Percentiles rank a stretch among this genome's conserved stretches.
phyloP scores from a whole-genome alignment of 805 yeast genomes.

The Phaffomyces thermotolerans region DNA sequence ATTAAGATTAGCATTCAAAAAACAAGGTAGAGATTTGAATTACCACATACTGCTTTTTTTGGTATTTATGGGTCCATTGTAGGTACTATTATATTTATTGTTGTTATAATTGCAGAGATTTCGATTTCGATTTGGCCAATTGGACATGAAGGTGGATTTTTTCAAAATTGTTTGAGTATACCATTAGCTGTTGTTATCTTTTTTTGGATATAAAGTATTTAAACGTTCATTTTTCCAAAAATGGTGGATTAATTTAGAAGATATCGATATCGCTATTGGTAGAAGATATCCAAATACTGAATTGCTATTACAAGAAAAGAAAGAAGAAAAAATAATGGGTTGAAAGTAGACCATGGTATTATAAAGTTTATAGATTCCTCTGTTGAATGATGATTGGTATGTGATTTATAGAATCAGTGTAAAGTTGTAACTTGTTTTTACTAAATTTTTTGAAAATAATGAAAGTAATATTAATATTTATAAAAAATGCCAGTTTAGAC shows the following conservation, averaged over 20 bases:
- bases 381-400: constrained; percentile 22
- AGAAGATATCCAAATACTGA: constrained; percentile 58
- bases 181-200: constrained; percentile 31
- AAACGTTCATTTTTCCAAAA: constrained; percentile 32
- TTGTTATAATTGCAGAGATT: constrained; percentile 68
- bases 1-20: constrained; percentile 52
- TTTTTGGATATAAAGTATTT: constrained; percentile 21
- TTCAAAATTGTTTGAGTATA: constrained; percentile 35
- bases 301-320: constrained; percentile 44
- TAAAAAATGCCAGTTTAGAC: too few relatives aligned
- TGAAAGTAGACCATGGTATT: constrained; percentile 36
- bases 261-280: constrained; percentile 58
- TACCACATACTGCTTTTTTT: constrained; percentile 55
- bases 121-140: constrained; percentile 77
- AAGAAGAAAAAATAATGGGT: constrained; percentile 46
- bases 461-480: too few relatives aligned
- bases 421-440: too few relatives aligned
- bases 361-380: constrained; percentile 49
- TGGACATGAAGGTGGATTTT: constrained; percentile 27
- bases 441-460: too few relatives aligned
- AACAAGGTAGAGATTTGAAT: constrained; percentile 60
- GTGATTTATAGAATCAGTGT: too few relatives aligned
- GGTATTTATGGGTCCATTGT: constrained; percentile 63
- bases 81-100: constrained; percentile 48
- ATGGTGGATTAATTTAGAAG: constrained; percentile 34